Base-by-base conservation (phyloP, 23 red algal species). In the Gracilaria domingensis region DNA sequence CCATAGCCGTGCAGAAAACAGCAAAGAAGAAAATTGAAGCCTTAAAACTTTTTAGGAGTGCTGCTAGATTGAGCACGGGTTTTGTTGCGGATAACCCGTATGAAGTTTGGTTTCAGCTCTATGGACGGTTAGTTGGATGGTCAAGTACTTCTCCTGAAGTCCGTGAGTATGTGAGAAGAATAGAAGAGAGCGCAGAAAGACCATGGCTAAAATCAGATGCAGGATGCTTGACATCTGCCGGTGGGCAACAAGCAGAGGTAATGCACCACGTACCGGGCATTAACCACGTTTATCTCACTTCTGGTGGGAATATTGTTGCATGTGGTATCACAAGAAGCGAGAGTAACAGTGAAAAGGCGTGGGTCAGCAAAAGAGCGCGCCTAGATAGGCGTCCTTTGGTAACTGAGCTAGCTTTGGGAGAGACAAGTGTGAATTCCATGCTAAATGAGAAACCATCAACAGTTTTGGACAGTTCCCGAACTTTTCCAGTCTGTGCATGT, bases 101-200 rank as follows among this genome's bases (percentile, higher is more conserved):
- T 20, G 73, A 78, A 39, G 73, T 47, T 23, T 78, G 73, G 73
- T 78, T 78, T 47, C 73, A 78, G 36, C 21, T 78, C 12, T 50
- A 50, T 78, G 73, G 40, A 78, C 32, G 73, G 23, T 44, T 78
- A 38, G 62, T 29, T 2, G 11, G 62, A 0, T 67, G 33, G 28
- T 12, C 24, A 12, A 29, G 33, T 12, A 29, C 26, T 36, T 67
- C 28, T 36, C 28, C 26, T 1, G 28, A 35, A 29, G 20, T 36
- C 12, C 1, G 24, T 1, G 33, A 33, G 17, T 67, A 33, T 25
- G 11, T 67, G 17, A 33, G 28, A 35, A 35, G 20, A 21, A 30
- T 67, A 67, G 33, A 67, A 30, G 2, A 33, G 62, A 29, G 14
- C 62, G 62, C 62, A 14, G 28, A 29, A 33, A 67, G 62, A 67